A percentile compares a stretch with the other conserved stretches of the same genome.
phyloP scores from a whole-genome alignment of 208 protist genomes.

The Herpetomonas samuelpessoai region DNA sequence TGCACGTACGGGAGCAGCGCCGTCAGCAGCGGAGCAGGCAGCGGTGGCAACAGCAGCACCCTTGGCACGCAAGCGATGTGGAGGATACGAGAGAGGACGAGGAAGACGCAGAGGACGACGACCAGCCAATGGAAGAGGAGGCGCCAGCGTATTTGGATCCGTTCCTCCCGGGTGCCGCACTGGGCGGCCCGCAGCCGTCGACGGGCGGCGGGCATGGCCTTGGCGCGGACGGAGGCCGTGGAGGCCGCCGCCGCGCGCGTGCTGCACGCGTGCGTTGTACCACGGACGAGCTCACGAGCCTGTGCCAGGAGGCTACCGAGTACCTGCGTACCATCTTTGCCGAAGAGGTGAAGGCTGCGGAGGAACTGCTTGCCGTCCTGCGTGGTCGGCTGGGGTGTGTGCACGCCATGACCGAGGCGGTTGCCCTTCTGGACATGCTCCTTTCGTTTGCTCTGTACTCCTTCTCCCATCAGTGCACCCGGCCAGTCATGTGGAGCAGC shows the following conservation, averaged over 20 bases:
- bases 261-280: slow-evolving; percentile 56
- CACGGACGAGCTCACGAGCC: slow-evolving; percentile 63
- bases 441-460: slow-evolving; percentile 66
- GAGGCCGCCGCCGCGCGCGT: slow-evolving; percentile 11
- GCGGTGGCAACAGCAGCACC: slow-evolving; percentile 24
- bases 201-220: slow-evolving; percentile 1
- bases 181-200: not conserved
- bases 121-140: not conserved
- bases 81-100: slow-evolving; percentile 4
- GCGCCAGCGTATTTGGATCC: not conserved
- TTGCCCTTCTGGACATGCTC: slow-evolving; percentile 90
- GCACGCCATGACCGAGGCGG: slow-evolving; percentile 79
- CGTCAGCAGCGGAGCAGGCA: slow-evolving; percentile 7
- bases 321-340: slow-evolving; percentile 62
- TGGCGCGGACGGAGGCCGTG: slow-evolving; percentile 9
- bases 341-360: slow-evolving; percentile 48
- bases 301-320: slow-evolving; percentile 57
- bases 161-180: not conserved
- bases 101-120: not conserved
- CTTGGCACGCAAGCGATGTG: not conserved
- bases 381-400: slow-evolving; percentile 58
- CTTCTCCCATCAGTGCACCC: slow-evolving; percentile 32
- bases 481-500: slow-evolving; percentile 28
- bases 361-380: slow-evolving; percentile 56
- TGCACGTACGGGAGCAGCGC: slow-evolving; percentile 8